Base-by-base conservation (phyloP, 352 stramenopile species). In the Globisporangium nodosum region DNA sequence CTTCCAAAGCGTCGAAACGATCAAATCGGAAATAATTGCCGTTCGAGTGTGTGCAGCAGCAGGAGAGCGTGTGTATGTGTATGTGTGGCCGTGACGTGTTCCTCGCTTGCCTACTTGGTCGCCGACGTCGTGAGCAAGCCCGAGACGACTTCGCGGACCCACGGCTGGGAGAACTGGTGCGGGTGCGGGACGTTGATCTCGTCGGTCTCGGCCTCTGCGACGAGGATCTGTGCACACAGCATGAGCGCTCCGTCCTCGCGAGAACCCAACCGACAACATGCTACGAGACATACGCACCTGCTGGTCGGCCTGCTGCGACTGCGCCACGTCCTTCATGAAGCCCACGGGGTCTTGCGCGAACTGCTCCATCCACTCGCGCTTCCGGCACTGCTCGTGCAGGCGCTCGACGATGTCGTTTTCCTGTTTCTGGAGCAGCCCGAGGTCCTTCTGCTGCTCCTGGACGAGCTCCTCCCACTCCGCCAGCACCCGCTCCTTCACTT, bases 311-410 rank as follows among this genome's bases (percentile, higher is more conserved):
- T 76, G 61, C 52, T 92, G 79, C 11, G 81, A 92, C 40, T 70
- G 71, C 35, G 67, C 70, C 12, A 90, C 70, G 31, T 86, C 76
- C n/a, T 60, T 64, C 47, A 79, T 75, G 54, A 92, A 90, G 11
- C 79, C 72, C 21, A 76, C 84, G 2, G 79, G 81, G 63, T 92
- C 79, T 16, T 67, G 46, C 11, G 77, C 74, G 16, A 92, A 88
- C 56, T 92, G 75, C 9, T 48, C 33, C 75, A 90, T 87, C 81
- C 81, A 92, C 58, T 85, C 74, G 45, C 76, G 70, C 51, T 90
- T 88, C 13, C 65, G 59, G 12, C 68, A 73, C 42, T 72, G 65
- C 30, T 64, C 70, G 40, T 85, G 57, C 57, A 91, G 69, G 8
- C 73, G 73, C 43, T 81, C 61, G 5, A 85, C 49, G 58, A 91